Base-by-base conservation (phyloP, 2,329 filamentous ascomycete genomes). In the Ophiostoma novo-ulmi region DNA sequence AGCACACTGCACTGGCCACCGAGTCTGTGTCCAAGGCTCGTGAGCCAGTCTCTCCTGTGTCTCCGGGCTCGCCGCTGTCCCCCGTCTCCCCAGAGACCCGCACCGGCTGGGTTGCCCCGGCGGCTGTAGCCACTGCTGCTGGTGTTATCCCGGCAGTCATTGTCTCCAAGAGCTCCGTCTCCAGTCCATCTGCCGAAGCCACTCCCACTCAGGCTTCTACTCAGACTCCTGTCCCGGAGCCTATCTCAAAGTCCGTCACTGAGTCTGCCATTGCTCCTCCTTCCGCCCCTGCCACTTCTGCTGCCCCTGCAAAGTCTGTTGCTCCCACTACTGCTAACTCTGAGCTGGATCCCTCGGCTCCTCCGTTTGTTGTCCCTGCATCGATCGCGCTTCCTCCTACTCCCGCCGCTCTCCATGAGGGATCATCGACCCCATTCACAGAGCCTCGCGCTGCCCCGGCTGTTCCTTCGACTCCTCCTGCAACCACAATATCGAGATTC, bases 401-500 rank as follows among this genome's bases (percentile, higher is more conserved):
- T 31, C 26, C 58, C 5, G 26, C 58, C 5, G 52, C 61, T 38
- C 31, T 64, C 13, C 61, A 31, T 6, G 26, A 35, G 61, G 61
- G 31, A 8, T 14, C 61, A 6, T 36, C 61, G 5, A 64, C 14
- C 5, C 61, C 61, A 3, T 66, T 66, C 11, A 41, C 38, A 13
- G 63, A 66, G 63, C 63, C 63, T 41, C 63, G 63, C n/a, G 36
- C 17, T 5, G 63, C 63, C 36, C 63, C 63, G 8, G 35, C 63
- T 26, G 36, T 41, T 2, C 63, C 63, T 36, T 36, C 61, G 13
- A 36, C 61, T 36, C 61, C 58, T 35, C 26, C 14, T 36, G 17
- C 61, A 38, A 17, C 20, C 5, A 36, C 35, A 10, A 20, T 17
- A 20, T 36, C 31, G 35, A 20, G 14, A 38, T 17, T n/a, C 20